Conservation (phyloP, 768 basidiomycete species). For the Tricholoma flavovirens region DNA sequence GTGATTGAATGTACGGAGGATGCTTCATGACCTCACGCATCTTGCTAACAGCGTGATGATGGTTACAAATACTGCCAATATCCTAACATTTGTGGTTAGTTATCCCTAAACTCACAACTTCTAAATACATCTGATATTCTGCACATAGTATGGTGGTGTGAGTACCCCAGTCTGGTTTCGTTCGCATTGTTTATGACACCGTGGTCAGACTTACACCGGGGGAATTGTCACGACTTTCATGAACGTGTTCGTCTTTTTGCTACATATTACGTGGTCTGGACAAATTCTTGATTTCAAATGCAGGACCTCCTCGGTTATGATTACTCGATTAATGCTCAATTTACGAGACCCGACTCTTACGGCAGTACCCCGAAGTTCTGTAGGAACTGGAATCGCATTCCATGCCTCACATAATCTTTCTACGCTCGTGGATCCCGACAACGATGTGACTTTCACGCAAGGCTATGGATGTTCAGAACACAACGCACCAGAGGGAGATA, state of each 20-base stretch:
- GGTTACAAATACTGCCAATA: neutral
- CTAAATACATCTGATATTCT: neutral
- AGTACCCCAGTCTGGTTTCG: neutral
- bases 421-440: neutral
- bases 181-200: neutral
- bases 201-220: neutral
- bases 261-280: neutral
- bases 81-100: conserved; percentile 2
- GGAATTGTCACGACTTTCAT: conserved; percentile 1
- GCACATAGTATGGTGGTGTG: neutral
- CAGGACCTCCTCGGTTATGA: conserved; percentile 2
- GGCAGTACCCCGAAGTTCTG: neutral
- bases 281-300: neutral
- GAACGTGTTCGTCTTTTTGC: neutral
- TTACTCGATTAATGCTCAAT: conserved; percentile 5
- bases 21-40: neutral
- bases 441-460: neutral
- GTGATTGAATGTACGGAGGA: neutral
- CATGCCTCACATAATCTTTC: neutral
- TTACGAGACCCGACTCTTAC: neutral
- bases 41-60: neutral
- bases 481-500: neutral
- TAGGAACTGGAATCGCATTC: neutral
- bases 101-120: neutral
- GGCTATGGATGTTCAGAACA: neutral